phyloP scores from a whole-genome alignment of 2,329 filamentous ascomycete species.

The Colletotrichum navitas region DNA sequence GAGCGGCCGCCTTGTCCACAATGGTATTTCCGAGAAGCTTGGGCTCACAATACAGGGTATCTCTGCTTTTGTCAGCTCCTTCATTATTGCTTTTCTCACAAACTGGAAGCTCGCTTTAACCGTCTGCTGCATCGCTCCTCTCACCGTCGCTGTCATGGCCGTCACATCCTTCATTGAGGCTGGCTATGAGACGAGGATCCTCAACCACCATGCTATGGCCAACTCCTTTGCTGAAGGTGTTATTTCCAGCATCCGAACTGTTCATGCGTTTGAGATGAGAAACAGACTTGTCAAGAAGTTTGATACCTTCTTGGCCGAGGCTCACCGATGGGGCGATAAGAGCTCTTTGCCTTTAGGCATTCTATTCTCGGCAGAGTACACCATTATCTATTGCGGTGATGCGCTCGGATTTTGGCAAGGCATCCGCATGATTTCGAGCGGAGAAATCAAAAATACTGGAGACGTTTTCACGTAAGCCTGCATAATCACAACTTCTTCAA shows the following conservation, averaged over 20 bases:
- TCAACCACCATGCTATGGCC: background rate
- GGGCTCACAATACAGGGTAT: constrained; percentile 54
- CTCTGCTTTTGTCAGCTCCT: constrained; percentile 53
- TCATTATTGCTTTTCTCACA: constrained; percentile 43
- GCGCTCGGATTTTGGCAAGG: background rate
- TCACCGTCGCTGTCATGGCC: background rate
- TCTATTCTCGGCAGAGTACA: background rate
- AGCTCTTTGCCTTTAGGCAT: background rate
- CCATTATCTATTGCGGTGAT: background rate
- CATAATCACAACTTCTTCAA: background rate
- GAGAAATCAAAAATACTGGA: background rate
- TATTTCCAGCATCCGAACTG: background rate
- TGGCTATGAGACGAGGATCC: background rate
- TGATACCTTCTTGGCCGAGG: background rate
- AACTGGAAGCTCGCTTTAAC: background rate
- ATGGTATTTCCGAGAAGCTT: constrained; percentile 56
- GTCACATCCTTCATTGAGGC: background rate
- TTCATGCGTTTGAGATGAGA: background rate
- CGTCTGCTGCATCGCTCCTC: background rate
- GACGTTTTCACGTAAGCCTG: background rate
- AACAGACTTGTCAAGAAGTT: background rate
- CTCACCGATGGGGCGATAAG: background rate
- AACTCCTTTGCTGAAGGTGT: background rate
- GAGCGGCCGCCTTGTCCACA: constrained; percentile 57
- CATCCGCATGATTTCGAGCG: background rate